These are phyloP conservation scores for Podila epicladia DNA, from an alignment of 192 early-diverging fungal species.

Conservation along the genomic window DNA sequence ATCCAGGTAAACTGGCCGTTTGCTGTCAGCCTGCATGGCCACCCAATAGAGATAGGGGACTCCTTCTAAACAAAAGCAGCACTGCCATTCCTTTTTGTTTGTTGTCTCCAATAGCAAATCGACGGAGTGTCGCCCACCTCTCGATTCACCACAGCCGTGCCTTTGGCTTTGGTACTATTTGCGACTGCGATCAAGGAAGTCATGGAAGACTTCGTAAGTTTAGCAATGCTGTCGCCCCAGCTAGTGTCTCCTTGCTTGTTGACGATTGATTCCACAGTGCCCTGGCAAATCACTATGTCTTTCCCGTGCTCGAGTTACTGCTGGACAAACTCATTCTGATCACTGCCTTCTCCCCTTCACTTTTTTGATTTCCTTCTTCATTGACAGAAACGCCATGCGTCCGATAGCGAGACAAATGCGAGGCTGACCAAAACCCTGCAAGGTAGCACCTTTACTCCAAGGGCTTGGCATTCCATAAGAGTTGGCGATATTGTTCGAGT, in stretches of 20 bases:
- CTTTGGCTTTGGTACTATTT: constrained; percentile 84
- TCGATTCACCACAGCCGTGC: constrained; percentile 85
- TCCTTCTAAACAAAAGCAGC: background rate
- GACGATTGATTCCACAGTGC: background rate
- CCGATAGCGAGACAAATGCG: constrained; percentile 80
- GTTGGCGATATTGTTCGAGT: constrained; percentile 96
- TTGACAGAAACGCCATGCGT: constrained; percentile 72
- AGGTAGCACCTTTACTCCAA: constrained; percentile 74
- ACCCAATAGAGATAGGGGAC: too few species aligned
- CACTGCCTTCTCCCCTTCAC: background rate
- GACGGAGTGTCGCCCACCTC: constrained; percentile 93
- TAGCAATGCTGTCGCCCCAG: background rate
- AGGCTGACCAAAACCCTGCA: constrained; percentile 68
- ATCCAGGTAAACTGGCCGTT: constrained; percentile 76
- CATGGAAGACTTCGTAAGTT: constrained; percentile 84
- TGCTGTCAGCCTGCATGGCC: constrained; percentile 1
- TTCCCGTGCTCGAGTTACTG: too few species aligned
- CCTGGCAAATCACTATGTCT: background rate
- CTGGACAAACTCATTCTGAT: background rate
- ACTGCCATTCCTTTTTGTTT: background rate
- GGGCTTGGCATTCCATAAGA: constrained; percentile 80
- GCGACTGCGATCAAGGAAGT: constrained; percentile 96
- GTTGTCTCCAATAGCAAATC: constrained; percentile 80
- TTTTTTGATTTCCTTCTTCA: constrained; percentile 1
- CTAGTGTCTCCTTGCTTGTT: too few species aligned